Evolutionary conservation across 23 red algal species (phyloP).

Genomic region (Gracilaria caudata): DNA sequence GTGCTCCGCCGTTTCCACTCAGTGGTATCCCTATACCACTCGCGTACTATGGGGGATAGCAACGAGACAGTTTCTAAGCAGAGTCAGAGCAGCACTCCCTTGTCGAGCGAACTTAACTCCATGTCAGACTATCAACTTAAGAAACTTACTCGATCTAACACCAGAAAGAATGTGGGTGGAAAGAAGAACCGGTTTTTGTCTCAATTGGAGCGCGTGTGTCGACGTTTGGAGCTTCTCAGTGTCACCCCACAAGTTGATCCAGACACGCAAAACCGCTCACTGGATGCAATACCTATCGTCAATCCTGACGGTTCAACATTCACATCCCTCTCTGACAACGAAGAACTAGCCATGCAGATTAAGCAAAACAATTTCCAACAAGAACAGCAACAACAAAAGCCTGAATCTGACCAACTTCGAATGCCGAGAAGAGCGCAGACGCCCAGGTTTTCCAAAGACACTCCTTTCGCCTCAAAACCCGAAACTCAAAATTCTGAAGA

Average conservation of each 20-base stretch:
- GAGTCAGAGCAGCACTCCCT: neutral
- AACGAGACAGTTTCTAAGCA: neutral
- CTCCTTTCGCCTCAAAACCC: neutral
- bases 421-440: conserved; percentile 17
- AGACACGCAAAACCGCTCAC: neutral
- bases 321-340: neutral
- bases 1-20: neutral
- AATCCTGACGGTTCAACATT: conserved; percentile 32
- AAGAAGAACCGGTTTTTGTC: conserved; percentile 27
- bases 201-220: conserved; percentile 49
- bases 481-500: neutral
- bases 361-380: neutral
- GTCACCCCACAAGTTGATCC: neutral
- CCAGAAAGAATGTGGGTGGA: conserved; percentile 33
- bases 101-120: conserved; percentile 22
- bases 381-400: neutral
- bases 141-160: conserved; percentile 49
- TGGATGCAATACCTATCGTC: conserved; percentile 27
- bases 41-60: neutral
- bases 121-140: conserved; percentile 40
- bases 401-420: neutral
- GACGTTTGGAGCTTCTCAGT: conserved; percentile 15
- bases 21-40: neutral
- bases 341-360: neutral
- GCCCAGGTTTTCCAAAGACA: conserved; percentile 2